These are phyloP conservation scores for Suhomyces sp. DNA, from an alignment of 805 yeast species.

Conservation along the genomic window DNA sequence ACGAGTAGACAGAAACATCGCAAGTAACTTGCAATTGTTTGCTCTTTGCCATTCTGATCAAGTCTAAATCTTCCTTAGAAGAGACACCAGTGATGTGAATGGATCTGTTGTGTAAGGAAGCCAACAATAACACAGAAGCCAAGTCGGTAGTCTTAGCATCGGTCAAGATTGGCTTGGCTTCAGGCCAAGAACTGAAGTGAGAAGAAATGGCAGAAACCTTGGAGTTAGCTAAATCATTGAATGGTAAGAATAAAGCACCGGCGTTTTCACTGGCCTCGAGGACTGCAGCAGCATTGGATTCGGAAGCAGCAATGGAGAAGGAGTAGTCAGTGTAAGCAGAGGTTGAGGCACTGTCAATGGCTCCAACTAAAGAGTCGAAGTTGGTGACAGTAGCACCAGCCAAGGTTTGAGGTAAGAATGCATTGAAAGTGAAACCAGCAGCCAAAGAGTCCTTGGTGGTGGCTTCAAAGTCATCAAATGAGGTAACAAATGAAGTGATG, in stretches of 20 bases:
- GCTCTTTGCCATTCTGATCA: conserved; percentile 81
- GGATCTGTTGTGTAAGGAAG: conserved; percentile 79
- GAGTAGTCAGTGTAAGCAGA: conserved; percentile 80
- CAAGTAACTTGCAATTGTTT: conserved; percentile 83
- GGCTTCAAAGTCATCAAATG: conserved; percentile 64
- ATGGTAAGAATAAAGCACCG: conserved; percentile 80
- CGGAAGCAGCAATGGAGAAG: conserved; percentile 80
- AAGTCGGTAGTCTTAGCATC: conserved; percentile 90
- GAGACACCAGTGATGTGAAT: conserved; percentile 89
- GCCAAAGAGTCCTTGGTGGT: conserved; percentile 70
- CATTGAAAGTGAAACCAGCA: conserved; percentile 85
- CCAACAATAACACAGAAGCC: conserved; percentile 88
- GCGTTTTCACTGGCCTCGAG: conserved; percentile 63
- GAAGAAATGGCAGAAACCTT: conserved; percentile 77
- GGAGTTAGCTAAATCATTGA: conserved; percentile 64
- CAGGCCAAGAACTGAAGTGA: conserved; percentile 84
- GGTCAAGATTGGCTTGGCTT: conserved; percentile 77
- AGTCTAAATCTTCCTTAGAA: conserved; percentile 74
- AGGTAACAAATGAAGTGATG: conserved; percentile 75
- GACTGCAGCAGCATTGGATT: conserved; percentile 60
- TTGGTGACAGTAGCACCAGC: conserved; percentile 66
- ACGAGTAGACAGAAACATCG: conserved; percentile 79
- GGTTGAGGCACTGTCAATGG: conserved; percentile 54
- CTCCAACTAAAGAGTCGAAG: conserved; percentile 62
- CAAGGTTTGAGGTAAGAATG: conserved; percentile 71